Conservation (phyloP, 306 rosid genomes). For the Quercus mongolica region DNA sequence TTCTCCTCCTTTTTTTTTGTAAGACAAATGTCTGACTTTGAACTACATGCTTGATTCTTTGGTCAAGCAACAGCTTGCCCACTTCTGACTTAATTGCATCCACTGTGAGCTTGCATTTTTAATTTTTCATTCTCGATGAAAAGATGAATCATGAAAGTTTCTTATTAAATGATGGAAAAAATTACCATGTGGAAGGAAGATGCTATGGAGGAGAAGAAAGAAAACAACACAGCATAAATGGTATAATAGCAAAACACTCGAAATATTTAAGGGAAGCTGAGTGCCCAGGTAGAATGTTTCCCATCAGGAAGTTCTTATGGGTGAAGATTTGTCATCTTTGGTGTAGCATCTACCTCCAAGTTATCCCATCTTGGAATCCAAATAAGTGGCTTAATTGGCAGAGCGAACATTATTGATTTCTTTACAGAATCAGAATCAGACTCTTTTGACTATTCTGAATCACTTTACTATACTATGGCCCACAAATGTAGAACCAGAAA, state of each 20-base stretch:
- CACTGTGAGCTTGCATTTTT: background rate
- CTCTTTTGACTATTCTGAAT: background rate
- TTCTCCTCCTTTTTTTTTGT: too few species aligned
- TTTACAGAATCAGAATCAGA: constrained; percentile 1
- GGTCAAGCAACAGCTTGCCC: too few species aligned
- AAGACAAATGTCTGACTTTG: too few species aligned
- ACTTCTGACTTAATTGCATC: too few species aligned
- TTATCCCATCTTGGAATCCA: constrained; percentile 10
- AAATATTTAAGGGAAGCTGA: background rate
- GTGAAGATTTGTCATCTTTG: constrained; percentile 5
- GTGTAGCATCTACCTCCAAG: constrained; percentile 1
- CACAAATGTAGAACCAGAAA: background rate
- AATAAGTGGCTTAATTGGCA: background rate
- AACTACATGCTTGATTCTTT: too few species aligned
- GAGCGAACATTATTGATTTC: background rate
- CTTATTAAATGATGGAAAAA: background rate
- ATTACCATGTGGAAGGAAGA: background rate
- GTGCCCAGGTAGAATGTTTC: background rate
- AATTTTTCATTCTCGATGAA: background rate
- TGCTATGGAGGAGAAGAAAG: background rate
- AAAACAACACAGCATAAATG: background rate
- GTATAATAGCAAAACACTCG: too few species aligned
- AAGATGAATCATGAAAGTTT: background rate
- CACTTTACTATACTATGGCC: constrained; percentile 1
- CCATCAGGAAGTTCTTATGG: background rate